Evolutionary conservation across 176 grass and related monocot species (phyloP), one percentile per base, ranked within the genome.

Genomic region (Secale cereale): DNA sequence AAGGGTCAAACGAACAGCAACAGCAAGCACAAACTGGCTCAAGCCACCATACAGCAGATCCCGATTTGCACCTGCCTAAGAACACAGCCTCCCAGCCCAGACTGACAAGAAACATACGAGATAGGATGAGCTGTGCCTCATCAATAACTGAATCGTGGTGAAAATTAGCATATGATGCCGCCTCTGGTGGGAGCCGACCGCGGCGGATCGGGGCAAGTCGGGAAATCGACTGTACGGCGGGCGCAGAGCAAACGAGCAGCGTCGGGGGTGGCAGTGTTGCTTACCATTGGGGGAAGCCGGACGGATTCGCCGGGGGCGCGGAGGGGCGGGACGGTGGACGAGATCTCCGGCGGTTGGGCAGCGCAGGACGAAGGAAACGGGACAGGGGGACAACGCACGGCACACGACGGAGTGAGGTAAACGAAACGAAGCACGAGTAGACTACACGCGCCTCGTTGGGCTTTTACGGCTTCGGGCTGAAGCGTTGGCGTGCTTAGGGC

Each of bases 271-370:
- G 57, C 0, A 29, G 45, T 3, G 15, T 16, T 19, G 27, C 86
- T 37, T 83, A 89, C 81, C 83, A 92, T 92, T 28, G 61, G 29
- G 45, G 68, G 59, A 22, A 66, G 65, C 13, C 13, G 23, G 37
- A 4, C 0, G 75, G 70, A 26, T 36, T 76, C 36, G 48, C 62
- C 10, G 63, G 36, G 27, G 2, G 28, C 15, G 60, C 17, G 45
- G 61, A n/a, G 36, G 64, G 33, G 32, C 43, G 33, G 19, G 33
- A 36, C 35, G 15, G 61, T 12, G 77, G n/a, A 61, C 35, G 35
- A 40, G 82, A 70, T 85, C 39, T 31, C 78, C 82, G 83, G 61
- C 78, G 41, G 41, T 13, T 43, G n/a, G n/a, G 59, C 33, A 35
- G 81, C 27, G 19, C 71, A 37, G 19, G 8, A 52, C 48, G 6